Evolutionary conservation across 257 asterid species (phyloP), one percentile per base, ranked within the genome.

Genomic region (Ophiorrhiza pumila): DNA sequence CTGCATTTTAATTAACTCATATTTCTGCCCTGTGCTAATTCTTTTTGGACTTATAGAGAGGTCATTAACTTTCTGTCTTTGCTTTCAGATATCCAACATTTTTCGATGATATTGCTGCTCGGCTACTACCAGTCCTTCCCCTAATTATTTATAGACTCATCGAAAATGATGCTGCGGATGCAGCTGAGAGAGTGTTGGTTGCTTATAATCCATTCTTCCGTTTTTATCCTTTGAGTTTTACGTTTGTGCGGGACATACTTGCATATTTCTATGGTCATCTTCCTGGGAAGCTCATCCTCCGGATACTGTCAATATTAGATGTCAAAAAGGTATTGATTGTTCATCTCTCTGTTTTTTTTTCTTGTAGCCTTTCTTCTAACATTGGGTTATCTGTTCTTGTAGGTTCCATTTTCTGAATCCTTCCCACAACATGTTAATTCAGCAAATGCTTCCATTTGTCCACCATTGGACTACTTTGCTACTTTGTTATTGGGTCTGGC

Each of bases 241-340:
- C 97, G 42, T 94, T 94, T 81, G 99, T 92, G 82, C 99, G 98
- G 5, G 99, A 94, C 76, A 90, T 94, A 82, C 98, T 94, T 67
- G 92, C 97, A 63, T 94, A 94, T 86, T 94, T 94, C 84, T 94
- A 94, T 58, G 95, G 98, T 68, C 97, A 94, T 89, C 98, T 94
- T 75, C 95, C 95, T 37, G 96, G 87, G 79, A 91, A 94, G 82
- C 88, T 94, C 68, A 87, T 90, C 76, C 88, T 90, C 53, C 93
- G 96, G 61, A 87, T 94, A 79, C 71, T 94, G 83, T 87, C 82
- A 66, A 91, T 90, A 63, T 78, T 94, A 69, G 96, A 88, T 56
- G 88, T 91, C 81, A 90, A 90, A 86, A 91, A 90, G 99, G 99
- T 89, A 63, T 43, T 68, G 50, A 34, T 77, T 31, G 8, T 81